Base-by-base conservation (phyloP, 495 filamentous ascomycete species). In the Hypomontagnella submonticulosa region DNA sequence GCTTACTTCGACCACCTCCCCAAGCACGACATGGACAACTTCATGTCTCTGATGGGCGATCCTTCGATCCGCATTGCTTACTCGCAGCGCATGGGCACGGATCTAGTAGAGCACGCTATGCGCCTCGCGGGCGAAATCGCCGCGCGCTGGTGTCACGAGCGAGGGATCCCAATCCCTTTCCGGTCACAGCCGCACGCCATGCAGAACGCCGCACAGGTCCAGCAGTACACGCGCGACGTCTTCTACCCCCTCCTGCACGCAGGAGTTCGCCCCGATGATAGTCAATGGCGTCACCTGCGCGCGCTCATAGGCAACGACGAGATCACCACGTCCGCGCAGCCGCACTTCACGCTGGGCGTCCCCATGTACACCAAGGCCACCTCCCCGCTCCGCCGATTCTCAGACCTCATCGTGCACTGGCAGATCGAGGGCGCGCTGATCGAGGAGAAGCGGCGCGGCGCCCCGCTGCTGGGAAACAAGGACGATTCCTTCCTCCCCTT, bases 381-480 rank as follows among this genome's bases (percentile, higher is more conserved):
- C 1, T 92, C 89, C 63, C 95, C 95, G 2, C 81, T 99, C 6
- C 90, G 95, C 13, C 84, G 95, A 27, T 97, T 88, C 76, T 76
- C 78, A 12, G 95, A 99, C 73, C 75, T 98, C 62, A 77, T 97
- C n/a, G 81, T 85, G 0, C 93, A 97, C 74, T 97, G 92, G 84
- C 94, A 98, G 69, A 92, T 99, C 63, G 89, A 96, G 74, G 88
- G 92, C 0, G 89, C 89, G 0, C 72, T 98, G 37, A 82, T 87
- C 6, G 85, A 90, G 71, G 92, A 95, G 77, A 76, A 81, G 15
- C 75, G 79, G 32, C 79, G 80, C 5, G 85, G 86, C 10, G 67
- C 76, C 4, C 80, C 75, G 18, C 81, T 91, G 34, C 71, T 85
- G 36, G 83, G 79, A 19, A 64, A 58, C 40, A 57, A 55, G 33